Conservation (phyloP, 306 rosid genomes). For the Notholithocarpus densiflorus region DNA sequence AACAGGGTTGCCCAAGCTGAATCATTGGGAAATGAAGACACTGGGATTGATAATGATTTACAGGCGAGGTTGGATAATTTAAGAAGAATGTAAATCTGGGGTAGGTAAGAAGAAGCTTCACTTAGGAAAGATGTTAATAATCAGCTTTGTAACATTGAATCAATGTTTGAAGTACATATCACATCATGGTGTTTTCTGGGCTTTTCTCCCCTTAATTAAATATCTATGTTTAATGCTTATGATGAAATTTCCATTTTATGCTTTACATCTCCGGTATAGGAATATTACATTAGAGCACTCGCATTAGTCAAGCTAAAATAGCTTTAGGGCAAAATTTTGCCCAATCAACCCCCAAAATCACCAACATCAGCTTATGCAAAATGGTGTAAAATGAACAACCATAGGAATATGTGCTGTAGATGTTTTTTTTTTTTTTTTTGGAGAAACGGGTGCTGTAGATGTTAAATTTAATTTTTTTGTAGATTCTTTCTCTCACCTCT, state of each 20-base stretch:
- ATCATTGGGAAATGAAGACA: slow-evolving; percentile 56
- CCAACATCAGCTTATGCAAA: too few relatives aligned
- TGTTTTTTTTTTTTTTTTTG: too few relatives aligned
- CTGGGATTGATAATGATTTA: slow-evolving; percentile 75
- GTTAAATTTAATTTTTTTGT: too few relatives aligned
- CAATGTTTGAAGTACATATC: background rate
- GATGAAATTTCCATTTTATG: background rate
- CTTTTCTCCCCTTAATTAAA: background rate
- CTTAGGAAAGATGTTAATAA: background rate
- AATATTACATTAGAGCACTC: too few relatives aligned
- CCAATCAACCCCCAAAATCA: too few relatives aligned
- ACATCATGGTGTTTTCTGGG: background rate
- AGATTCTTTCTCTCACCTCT: too few relatives aligned
- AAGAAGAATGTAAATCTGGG: slow-evolving; percentile 37
- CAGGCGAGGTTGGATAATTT: slow-evolving; percentile 61
- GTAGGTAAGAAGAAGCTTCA: background rate
- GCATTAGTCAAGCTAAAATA: too few relatives aligned
- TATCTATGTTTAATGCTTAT: background rate
- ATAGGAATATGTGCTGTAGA: too few relatives aligned
- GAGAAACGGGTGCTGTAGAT: too few relatives aligned
- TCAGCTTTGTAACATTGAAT: background rate
- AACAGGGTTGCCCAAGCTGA: slow-evolving; percentile 71
- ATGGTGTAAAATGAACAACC: too few relatives aligned
- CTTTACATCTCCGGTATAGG: too few relatives aligned
- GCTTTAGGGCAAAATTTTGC: too few relatives aligned